A percentile compares a stretch with the other conserved stretches of the same genome.
Evolutionary conservation across 2,329 filamentous ascomycete genomes (phyloP).

Genomic region (Fusarium avenaceum): DNA sequence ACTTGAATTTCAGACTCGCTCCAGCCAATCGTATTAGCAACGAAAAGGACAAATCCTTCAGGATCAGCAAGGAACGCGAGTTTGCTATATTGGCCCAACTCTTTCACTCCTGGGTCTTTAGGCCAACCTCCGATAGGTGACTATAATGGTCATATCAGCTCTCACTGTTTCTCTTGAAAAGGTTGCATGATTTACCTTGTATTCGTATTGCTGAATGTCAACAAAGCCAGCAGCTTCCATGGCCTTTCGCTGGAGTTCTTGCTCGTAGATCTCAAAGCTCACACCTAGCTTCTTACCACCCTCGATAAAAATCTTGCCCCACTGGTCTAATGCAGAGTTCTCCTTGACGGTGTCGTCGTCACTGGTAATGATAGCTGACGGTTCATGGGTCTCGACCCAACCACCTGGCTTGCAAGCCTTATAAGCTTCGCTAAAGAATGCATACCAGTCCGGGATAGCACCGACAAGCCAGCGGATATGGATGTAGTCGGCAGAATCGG

Average conservation of each 20-base stretch:
- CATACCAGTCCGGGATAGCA: slow-evolving; percentile 16
- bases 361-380: slow-evolving; percentile 11
- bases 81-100: slow-evolving; percentile 9
- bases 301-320: slow-evolving; percentile 23
- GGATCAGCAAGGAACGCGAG: slow-evolving; percentile 16
- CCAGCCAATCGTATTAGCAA: slow-evolving; percentile 21
- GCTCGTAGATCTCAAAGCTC: slow-evolving; percentile 5
- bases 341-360: slow-evolving; percentile 18
- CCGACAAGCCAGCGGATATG: slow-evolving; percentile 22
- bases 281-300: slow-evolving; percentile 14
- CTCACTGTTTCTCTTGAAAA: fast-evolving
- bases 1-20: slow-evolving; percentile 12
- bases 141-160: not conserved
- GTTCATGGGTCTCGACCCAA: slow-evolving; percentile 18
- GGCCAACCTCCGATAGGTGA: slow-evolving; percentile 20
- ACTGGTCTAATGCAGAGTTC: slow-evolving; percentile 16
- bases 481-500: slow-evolving; percentile 21
- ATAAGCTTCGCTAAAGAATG: slow-evolving; percentile 14
- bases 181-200: not conserved
- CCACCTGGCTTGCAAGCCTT: slow-evolving; percentile 22
- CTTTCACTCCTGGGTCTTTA: slow-evolving; percentile 7
- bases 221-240: slow-evolving; percentile 26
- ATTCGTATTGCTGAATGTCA: slow-evolving; percentile 16
- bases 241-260: slow-evolving; percentile 9
- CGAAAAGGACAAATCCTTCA: slow-evolving; percentile 17